Evolutionary conservation across 306 rosid species (phyloP), one percentile per base, ranked within the genome.

Genomic region (Abrus precatorius): DNA sequence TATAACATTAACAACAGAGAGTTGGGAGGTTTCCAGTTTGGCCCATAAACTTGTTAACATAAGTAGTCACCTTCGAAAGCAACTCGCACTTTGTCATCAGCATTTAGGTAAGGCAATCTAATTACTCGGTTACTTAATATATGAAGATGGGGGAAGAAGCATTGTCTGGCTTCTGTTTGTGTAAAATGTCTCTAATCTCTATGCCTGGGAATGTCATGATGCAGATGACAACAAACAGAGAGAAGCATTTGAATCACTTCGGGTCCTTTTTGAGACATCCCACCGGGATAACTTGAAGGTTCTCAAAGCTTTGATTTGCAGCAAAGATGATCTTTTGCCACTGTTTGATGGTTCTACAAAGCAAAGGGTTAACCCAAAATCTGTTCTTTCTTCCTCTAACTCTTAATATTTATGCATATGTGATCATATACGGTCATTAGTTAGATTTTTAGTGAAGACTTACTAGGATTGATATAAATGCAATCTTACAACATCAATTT

Each of bases 1-100:
- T 9, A 5, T 77, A 48, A 60, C 63, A 78, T 81, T 88, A 77
- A 48, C 86, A 71, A 81, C 74, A 32, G 95, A 92, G 68, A 38
- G 89, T 6, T 95, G 99, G 97, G 97, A 95, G 68, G 83, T 91
- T 43, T 84, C 97, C 0, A 90, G 91, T 47, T 83, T 90, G 92
- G 83, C 89, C 1, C 91, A 91, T 65, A 91, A 87, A 87, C 85
- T 91, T 3, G 85, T 83, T 47, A 86, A 33, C 70, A 81, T 95
- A 49, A 77, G 79, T 60, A 74, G 84, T 54, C 92, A 90, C 84
- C 92, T 95, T 67, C 77, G 52, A 32, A 81, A 77, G 65, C 87
- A 81, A 64, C 88, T 92, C 57, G 20, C 36, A 64, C 80, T 79
- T 71, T 90, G 93, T 73, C 71, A 52, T 28, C 79, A 38, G 48